These are phyloP conservation scores for Nakazawaea siamensis DNA, from an alignment of 805 yeast genomes.

Conservation along the genomic window DNA sequence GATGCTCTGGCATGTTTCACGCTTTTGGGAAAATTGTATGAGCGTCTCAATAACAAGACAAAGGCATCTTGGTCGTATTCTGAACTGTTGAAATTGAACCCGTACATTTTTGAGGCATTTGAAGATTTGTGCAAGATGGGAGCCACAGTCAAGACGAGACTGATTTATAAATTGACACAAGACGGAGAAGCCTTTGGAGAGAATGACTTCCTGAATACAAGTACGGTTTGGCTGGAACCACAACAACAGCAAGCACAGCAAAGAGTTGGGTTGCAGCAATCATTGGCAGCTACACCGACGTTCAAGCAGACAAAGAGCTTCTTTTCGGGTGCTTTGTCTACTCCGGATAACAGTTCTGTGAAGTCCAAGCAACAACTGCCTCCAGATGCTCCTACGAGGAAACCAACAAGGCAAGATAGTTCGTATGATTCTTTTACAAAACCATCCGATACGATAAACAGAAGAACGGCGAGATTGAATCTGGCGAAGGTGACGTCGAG, in stretches of 20 bases:
- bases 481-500: constrained; percentile 41
- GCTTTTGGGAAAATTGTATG: constrained; percentile 62
- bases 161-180: constrained; percentile 32
- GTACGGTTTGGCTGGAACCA: too few species aligned
- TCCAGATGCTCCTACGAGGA: constrained; percentile 29
- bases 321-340: constrained; percentile 10
- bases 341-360: constrained; percentile 23
- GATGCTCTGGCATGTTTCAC: constrained; percentile 63
- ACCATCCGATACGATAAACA: constrained; percentile 10
- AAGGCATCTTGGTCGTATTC: constrained; percentile 63
- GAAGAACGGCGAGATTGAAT: constrained; percentile 20
- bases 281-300: constrained; percentile 17
- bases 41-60: constrained; percentile 47
- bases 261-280: too few species aligned
- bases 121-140: constrained; percentile 69
- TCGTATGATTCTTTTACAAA: constrained; percentile 8
- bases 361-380: constrained; percentile 23
- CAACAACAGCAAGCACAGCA: too few species aligned
- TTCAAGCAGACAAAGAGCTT: constrained; percentile 15
- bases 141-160: constrained; percentile 53
- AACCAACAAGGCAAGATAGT: constrained; percentile 18
- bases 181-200: constrained; percentile 8
- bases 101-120: constrained; percentile 81
- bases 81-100: constrained; percentile 64
- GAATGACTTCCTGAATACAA: too few species aligned